Base-by-base conservation (phyloP, 805 yeast species). In the Limtongia smithiae region DNA sequence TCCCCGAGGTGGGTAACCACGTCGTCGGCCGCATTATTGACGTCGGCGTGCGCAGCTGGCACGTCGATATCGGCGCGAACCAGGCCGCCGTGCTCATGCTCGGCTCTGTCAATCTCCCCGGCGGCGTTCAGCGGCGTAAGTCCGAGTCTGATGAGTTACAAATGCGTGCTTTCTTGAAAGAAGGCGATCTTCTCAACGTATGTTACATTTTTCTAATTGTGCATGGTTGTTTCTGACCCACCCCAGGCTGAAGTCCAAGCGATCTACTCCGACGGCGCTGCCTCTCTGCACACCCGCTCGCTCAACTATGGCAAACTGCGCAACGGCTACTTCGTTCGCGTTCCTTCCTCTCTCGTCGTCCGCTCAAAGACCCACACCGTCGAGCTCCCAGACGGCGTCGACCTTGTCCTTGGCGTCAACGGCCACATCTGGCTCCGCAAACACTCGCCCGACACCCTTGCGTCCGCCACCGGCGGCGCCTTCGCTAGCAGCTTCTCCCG, bases 1-100 rank as follows among this genome's bases (percentile, higher is more conserved):
- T 81, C 30, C 96, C 98, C 1, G 97, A 89, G 57, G 88, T 96
- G 2, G 98, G 98, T 57, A 98, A 93, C 65, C 97, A 93, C 66
- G 75, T 93, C 20, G 82, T 93, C 20, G 99, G 99, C 1, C 74
- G 98, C 54, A 83, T 93, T 58, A 83, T 93, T 1, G 97, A 93
- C 61, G 97, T 91, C 4, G 95, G 95, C 1, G 85, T 84, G 55
- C 86, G 83, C 64, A 74, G 97, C 60, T 93, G 99, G 98, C 88
- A 84, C 64, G 97, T 93, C 14, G 96, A 91, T 61, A 88, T 93
- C 56, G 97, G 97, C 25, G 87, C 88, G n/a, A 83, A 82, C 62
- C 95, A 87, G 62, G 91, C 89, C 64, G 97, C 97, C 0, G 82
- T 87, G 0, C 70, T 93, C 54, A 83, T 87, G 88, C 75, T 94